Evolutionary conservation across 305 asterid genomes (phyloP), one percentile per base, ranked within the genome.

Genomic region (Solanum chacoense): DNA sequence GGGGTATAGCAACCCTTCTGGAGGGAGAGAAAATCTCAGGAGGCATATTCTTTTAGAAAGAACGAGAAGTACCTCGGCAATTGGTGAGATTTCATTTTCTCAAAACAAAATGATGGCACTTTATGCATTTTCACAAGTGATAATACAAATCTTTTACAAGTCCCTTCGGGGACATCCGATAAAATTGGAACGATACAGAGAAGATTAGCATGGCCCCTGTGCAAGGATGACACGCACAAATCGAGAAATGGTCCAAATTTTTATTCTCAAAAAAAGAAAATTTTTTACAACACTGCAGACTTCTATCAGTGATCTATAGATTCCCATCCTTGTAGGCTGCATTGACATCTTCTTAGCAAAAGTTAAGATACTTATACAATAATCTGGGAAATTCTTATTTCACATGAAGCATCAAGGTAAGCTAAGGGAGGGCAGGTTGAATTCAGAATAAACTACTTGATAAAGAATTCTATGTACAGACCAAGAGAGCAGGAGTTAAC

Each of bases 131-230:
- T 38, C 6, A 28, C 1, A 80, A 42, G 71, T 80, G 86, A 80
- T 42, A 18, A 78, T 38, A 78, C 12, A 78, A 29, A 40, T 40
- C 85, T 80, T 78, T 78, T 12, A 78, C 59, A 37, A 78, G 84
- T 90, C 90, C 91, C 63, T 89, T 89, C 37, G 90, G 88, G 93
- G 88, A 89, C 91, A 89, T 89, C 88, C 85, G 92, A 91, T 91
- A 90, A 89, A 92, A 90, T 90, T 92, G 91, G 91, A 92, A 91
- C 87, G 88, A 92, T 91, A 91, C 90, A 89, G 90, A 90, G 92
- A 91, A 91, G 92, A 92, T 91, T 92, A 91, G 90, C 91, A 92
- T 91, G 92, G 71, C 88, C 91, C 91, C 91, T 89, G 89, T 84
- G 74, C 86, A 90, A 91, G 90, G 88, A 91, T 91, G 90, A 90